These are phyloP conservation scores for Trametes cingulata DNA, from an alignment of 768 basidiomycete species.

Conservation along the genomic window DNA sequence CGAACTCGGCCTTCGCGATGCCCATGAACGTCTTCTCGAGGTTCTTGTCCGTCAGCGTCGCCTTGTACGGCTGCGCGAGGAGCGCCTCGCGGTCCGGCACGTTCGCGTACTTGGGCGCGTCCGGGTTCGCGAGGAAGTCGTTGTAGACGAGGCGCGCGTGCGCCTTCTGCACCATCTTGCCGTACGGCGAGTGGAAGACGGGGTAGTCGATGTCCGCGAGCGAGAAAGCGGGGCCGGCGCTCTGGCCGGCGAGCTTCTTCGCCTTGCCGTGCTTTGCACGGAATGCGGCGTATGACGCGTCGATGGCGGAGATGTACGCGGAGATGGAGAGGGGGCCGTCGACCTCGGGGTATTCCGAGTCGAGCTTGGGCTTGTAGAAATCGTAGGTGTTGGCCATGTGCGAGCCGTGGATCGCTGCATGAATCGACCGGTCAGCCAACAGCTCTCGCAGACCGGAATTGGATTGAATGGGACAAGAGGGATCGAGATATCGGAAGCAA, in stretches of 20 bases:
- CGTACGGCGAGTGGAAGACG: slow-evolving; percentile 97
- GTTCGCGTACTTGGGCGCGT: slow-evolving; percentile 64
- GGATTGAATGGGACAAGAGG: not conserved
- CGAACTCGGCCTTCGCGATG: slow-evolving; percentile 75
- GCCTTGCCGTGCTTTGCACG: slow-evolving; percentile 75
- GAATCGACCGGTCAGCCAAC: not conserved
- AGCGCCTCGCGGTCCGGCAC: slow-evolving; percentile 71
- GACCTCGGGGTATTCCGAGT: slow-evolving; percentile 94
- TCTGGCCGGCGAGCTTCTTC: slow-evolving; percentile 43
- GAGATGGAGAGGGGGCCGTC: slow-evolving; percentile 96
- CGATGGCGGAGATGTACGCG: slow-evolving; percentile 92
- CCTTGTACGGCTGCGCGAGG: slow-evolving; percentile 64
- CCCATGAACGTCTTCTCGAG: slow-evolving; percentile 93
- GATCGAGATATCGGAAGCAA: not conserved
- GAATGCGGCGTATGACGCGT: slow-evolving; percentile 84
- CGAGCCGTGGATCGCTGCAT: slow-evolving; percentile 87
- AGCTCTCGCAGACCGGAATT: not conserved
- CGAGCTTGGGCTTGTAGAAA: slow-evolving; percentile 98
- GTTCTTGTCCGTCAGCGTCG: slow-evolving; percentile 88
- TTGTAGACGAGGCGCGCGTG: slow-evolving; percentile 90
- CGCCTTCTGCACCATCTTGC: slow-evolving; percentile 98
- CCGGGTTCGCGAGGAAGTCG: slow-evolving; percentile 85
- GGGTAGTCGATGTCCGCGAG: slow-evolving; percentile 87
- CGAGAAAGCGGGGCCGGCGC: slow-evolving; percentile 55
- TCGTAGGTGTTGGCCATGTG: slow-evolving; percentile 99